Conservation (phyloP, 2,329 filamentous ascomycete species). For the Aureobasidium sp. region DNA sequence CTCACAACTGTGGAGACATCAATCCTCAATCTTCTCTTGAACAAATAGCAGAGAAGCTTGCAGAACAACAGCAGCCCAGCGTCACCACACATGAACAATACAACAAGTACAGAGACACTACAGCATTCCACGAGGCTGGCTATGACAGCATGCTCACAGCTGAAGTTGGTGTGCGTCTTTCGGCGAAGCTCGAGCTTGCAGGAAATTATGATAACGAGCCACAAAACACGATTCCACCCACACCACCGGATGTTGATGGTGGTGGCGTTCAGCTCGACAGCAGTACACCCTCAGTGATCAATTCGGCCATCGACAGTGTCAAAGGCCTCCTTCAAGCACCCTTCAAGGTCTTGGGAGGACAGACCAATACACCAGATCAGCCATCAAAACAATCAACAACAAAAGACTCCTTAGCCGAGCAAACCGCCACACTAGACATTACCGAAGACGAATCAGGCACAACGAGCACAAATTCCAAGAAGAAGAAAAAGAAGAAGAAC, state of each 20-base stretch:
- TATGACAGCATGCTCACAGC: constrained; percentile 58
- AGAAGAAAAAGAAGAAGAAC: constrained; percentile 17
- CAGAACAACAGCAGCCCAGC: constrained; percentile 35
- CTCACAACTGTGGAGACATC: constrained; percentile 47
- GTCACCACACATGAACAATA: constrained; percentile 35
- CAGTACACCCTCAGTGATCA: not conserved
- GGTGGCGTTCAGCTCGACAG: constrained; percentile 18
- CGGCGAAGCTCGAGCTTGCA: constrained; percentile 43
- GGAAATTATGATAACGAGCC: constrained; percentile 27
- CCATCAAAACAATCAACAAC: not conserved
- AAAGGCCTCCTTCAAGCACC: constrained; percentile 5
- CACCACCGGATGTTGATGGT: constrained; percentile 16
- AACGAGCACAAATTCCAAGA: constrained; percentile 19
- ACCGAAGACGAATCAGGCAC: not conserved
- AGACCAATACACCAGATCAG: not conserved
- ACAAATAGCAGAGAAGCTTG: constrained; percentile 41
- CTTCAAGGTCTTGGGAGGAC: not conserved
- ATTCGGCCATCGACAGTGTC: constrained; percentile 4
- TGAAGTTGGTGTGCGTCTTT: constrained; percentile 50
- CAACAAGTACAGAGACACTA: constrained; percentile 34
- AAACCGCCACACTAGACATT: not conserved
- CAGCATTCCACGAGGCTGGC: constrained; percentile 53
- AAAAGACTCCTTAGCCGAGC: not conserved
- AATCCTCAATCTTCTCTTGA: constrained; percentile 44
- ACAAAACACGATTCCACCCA: constrained; percentile 1